A percentile compares a stretch with the other conserved stretches of the same genome.
phyloP scores from a whole-genome alignment of 495 filamentous ascomycete genomes.

The Trichoderma gamsii region DNA sequence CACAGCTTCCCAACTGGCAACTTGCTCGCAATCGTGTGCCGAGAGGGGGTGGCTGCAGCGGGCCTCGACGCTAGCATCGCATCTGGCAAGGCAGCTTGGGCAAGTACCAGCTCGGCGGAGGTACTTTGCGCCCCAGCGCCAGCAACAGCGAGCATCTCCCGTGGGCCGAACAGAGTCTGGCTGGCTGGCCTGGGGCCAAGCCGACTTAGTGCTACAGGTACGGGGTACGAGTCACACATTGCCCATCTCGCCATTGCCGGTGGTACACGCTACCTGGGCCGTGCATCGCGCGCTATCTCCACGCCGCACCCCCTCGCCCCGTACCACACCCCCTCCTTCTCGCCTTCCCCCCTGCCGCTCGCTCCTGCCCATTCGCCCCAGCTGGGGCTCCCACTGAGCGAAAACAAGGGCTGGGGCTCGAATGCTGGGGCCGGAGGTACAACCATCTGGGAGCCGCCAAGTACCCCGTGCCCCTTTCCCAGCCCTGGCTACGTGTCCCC shows the following conservation, averaged over 20 bases:
- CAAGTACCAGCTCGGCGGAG: neutral
- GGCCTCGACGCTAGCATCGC: neutral
- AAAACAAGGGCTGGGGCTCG: conserved; percentile 2
- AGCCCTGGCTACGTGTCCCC: conserved; percentile 11
- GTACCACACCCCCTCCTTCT: neutral
- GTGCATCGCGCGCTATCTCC: neutral
- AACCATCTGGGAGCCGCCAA: conserved; percentile 7
- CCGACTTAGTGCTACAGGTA: too few relatives aligned
- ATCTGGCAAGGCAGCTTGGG: neutral
- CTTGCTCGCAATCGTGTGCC: too few relatives aligned
- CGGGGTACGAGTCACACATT: too few relatives aligned
- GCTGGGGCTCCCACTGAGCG: conserved; percentile 12
- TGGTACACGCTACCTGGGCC: neutral
- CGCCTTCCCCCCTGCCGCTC: neutral
- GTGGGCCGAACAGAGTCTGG: neutral
- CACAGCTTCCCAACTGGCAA: neutral
- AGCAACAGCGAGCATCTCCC: conserved; percentile 1
- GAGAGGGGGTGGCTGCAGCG: neutral
- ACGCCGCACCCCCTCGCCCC: neutral
- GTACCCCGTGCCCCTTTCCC: conserved; percentile 7
- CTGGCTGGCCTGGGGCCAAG: too few relatives aligned
- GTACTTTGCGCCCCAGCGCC: conserved; percentile 1
- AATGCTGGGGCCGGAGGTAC: conserved; percentile 10
- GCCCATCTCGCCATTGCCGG: too few relatives aligned
- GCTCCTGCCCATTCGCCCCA: neutral